phyloP scores from a whole-genome alignment of 2,329 filamentous ascomycete genomes.

The Cladophialophora bantiana region DNA sequence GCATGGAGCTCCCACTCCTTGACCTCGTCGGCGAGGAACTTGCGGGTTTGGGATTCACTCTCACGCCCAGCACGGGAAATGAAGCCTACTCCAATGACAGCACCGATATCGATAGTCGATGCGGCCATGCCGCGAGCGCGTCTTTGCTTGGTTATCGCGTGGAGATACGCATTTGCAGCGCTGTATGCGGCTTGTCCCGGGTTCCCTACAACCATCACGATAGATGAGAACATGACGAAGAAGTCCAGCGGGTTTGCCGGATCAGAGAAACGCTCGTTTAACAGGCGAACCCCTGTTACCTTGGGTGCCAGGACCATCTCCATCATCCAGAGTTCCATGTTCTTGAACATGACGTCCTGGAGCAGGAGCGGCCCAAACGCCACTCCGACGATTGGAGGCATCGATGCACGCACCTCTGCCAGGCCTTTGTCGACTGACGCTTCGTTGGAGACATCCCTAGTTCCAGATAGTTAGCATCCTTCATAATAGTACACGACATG shows the following conservation, averaged over 20 bases:
- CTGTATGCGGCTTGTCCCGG: conserved; percentile 48
- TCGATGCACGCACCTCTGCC: background rate
- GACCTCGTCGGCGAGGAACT: conserved; percentile 15
- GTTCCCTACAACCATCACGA: conserved; percentile 46
- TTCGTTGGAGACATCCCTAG: conserved; percentile 1
- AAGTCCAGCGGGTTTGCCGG: conserved; percentile 48
- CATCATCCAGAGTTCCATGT: conserved; percentile 47
- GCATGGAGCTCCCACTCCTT: conserved; percentile 16
- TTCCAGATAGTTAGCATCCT: background rate
- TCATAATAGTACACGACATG: background rate
- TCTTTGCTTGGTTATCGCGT: conserved; percentile 43
- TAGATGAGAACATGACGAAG: conserved; percentile 53
- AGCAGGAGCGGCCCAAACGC: background rate
- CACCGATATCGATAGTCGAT: conserved; percentile 36
- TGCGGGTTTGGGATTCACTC: conserved; percentile 8
- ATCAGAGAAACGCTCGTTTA: conserved; percentile 1
- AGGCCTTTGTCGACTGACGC: background rate
- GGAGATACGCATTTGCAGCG: conserved; percentile 48
- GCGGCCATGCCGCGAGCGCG: conserved; percentile 34
- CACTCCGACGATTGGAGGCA: conserved; percentile 6
- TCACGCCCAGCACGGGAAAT: conserved; percentile 9
- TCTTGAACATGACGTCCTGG: conserved; percentile 36
- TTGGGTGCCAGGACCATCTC: conserved; percentile 47
- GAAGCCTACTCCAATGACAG: conserved; percentile 10
- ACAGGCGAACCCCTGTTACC: conserved; percentile 40